Base-by-base conservation (phyloP, 106 monocot species). In the Narthecium ossifragum region DNA sequence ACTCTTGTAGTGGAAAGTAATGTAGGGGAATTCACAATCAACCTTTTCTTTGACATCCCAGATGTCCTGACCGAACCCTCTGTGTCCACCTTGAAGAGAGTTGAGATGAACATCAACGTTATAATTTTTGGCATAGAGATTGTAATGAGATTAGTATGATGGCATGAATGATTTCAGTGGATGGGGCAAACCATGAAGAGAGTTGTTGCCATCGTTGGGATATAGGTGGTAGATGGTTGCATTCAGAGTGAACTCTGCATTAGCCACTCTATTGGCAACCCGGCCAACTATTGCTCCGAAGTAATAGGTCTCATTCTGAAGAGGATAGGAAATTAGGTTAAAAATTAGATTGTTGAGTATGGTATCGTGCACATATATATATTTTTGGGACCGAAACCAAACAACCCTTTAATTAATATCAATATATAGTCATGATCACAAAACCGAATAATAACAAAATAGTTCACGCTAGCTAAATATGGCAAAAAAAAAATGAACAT, bases 261-360 rank as follows among this genome's bases (percentile, higher is more conserved):
- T 48, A 3, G 66, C 55, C 32, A 83, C 74, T 52, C 82, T 70
- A 51, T 83, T 83, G 0, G 70, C 82, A 46, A 83, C 82, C 34
- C 82, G 61, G 17, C 83, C 83, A 0, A 78, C 70, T 24, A 83
- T 63, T 33, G 74, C 78, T 34, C 83, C 83, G 60, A 83, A 83
- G 41, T 74, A 74, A n/a, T 62, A 46, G 6, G 70, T 74, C 29
- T 61, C 63, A 30, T 78, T 71, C 78, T 83, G 67, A 45, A n/a
- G n/a, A n/a, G n/a, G n/a, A n/a, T n/a, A n/a, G n/a, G n/a, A n/a
- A n/a, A n/a, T n/a, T n/a, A n/a, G n/a, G n/a, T n/a, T n/a, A n/a
- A n/a, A n/a, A n/a, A n/a, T n/a, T n/a, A n/a, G n/a, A n/a, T n/a
- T n/a, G n/a, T n/a, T n/a, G n/a, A n/a, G n/a, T n/a, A n/a, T n/a